phyloP scores from a whole-genome alignment of 805 yeast species.

The Yamadazyma takamatsuzukensis region DNA sequence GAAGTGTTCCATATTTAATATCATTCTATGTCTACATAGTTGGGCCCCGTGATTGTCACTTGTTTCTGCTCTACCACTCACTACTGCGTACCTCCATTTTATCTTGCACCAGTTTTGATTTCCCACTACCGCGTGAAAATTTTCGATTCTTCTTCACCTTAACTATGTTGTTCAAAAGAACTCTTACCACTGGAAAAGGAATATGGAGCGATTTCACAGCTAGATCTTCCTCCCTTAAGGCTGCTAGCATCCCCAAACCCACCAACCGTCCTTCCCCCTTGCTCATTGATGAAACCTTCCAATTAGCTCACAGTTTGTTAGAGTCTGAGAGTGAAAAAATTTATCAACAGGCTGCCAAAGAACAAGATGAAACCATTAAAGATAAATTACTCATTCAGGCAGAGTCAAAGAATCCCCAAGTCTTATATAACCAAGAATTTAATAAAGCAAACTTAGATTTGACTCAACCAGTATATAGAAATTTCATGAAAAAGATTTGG shows the following conservation, averaged over 20 bases:
- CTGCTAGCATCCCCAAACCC: slow-evolving; percentile 20
- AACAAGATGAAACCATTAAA: slow-evolving; percentile 16
- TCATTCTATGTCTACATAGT: too few species aligned
- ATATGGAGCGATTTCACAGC: slow-evolving; percentile 32
- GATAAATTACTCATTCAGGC: slow-evolving; percentile 48
- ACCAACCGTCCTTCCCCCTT: slow-evolving; percentile 68
- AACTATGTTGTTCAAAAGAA: too few species aligned
- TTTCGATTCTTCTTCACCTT: too few species aligned
- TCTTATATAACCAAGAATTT: slow-evolving; percentile 59
- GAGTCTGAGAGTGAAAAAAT: slow-evolving; percentile 42
- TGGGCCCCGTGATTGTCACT: too few species aligned
- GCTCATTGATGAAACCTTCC: slow-evolving; percentile 69
- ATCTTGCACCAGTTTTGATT: too few species aligned
- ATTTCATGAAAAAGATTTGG: slow-evolving; percentile 70
- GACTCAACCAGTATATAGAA: slow-evolving; percentile 75
- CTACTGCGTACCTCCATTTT: too few species aligned
- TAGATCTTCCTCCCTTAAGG: slow-evolving; percentile 26
- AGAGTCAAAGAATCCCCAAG: slow-evolving; percentile 81
- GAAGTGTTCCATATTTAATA: too few species aligned
- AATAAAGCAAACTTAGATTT: slow-evolving; percentile 51
- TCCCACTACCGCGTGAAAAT: too few species aligned
- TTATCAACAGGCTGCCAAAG: slow-evolving; percentile 36
- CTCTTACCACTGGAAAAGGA: slow-evolving; percentile 10
- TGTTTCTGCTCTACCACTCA: too few species aligned
- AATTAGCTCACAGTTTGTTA: slow-evolving; percentile 59